phyloP scores from a whole-genome alignment of 2,329 filamentous ascomycete genomes.

The Sclerotinia subarctica region DNA sequence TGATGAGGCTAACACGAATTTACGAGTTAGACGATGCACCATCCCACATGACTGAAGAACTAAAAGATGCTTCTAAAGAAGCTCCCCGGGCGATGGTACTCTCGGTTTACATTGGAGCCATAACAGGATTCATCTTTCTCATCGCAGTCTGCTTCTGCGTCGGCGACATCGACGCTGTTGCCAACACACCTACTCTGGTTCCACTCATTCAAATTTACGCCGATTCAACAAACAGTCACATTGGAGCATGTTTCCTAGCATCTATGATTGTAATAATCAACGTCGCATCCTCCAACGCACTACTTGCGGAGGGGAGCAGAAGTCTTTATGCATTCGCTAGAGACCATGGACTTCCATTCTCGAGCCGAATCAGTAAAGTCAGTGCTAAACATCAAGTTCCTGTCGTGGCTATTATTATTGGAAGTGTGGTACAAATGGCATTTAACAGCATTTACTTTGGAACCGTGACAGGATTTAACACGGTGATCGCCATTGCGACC shows the following conservation, averaged over 20 bases:
- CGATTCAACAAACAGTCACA: slow-evolving; percentile 44
- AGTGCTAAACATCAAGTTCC: slow-evolving; percentile 47
- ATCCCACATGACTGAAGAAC: slow-evolving; percentile 54
- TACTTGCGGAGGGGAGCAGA: slow-evolving; percentile 40
- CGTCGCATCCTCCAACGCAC: slow-evolving; percentile 42
- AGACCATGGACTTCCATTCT: slow-evolving; percentile 53
- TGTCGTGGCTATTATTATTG: slow-evolving; percentile 48
- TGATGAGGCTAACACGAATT: slow-evolving; percentile 20
- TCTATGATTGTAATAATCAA: slow-evolving; percentile 45
- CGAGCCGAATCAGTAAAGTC: slow-evolving; percentile 45
- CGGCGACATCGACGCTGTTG: slow-evolving; percentile 45
- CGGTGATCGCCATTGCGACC: slow-evolving; percentile 55
- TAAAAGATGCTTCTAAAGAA: slow-evolving; percentile 49
- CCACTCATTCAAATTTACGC: slow-evolving; percentile 52
- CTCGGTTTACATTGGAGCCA: slow-evolving; percentile 47
- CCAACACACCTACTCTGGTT: slow-evolving; percentile 45
- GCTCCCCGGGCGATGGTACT: slow-evolving; percentile 49
- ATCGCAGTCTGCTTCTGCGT: slow-evolving; percentile 51
- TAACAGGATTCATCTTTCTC: slow-evolving; percentile 48
- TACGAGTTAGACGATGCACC: slow-evolving; percentile 42
- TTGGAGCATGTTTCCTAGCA: slow-evolving; percentile 48
- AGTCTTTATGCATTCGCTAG: slow-evolving; percentile 48
- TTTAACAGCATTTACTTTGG: slow-evolving; percentile 55
- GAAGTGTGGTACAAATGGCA: slow-evolving; percentile 48
- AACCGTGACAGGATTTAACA: slow-evolving; percentile 53